phyloP scores from a whole-genome alignment of 768 basidiomycete species.

The Krasilnikovozyma curviuscula region DNA sequence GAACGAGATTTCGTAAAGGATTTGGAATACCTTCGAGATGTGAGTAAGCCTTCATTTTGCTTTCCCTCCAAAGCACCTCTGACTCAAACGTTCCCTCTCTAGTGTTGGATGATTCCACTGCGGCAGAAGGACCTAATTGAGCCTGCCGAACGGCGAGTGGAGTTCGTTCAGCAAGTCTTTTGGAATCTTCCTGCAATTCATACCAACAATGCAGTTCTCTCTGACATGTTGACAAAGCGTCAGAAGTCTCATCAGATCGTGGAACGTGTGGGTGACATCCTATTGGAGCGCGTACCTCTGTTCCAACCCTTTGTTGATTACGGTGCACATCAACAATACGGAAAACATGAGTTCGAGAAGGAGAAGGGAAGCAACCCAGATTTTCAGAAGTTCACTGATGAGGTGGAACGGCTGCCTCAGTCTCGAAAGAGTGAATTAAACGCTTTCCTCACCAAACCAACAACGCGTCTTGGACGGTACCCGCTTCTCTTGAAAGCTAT shows the following conservation, averaged over 20 bases:
- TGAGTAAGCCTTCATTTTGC: not conserved
- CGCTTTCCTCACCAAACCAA: conserved; percentile 93
- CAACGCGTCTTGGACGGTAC: conserved; percentile 90
- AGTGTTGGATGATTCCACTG: conserved; percentile 81
- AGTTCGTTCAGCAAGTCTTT: conserved; percentile 85
- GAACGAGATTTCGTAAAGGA: conserved; percentile 96
- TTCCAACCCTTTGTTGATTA: conserved; percentile 89
- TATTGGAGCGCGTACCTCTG: conserved; percentile 64
- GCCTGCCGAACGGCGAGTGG: conserved; percentile 49
- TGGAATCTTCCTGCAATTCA: conserved; percentile 96
- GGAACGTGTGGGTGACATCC: conserved; percentile 73
- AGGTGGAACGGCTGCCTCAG: conserved; percentile 78
- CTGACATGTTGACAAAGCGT: conserved; percentile 80
- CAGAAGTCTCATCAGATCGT: conserved; percentile 92
- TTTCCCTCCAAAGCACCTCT: not conserved
- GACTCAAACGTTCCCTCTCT: not conserved
- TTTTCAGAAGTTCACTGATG: conserved; percentile 87
- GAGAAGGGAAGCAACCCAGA: conserved; percentile 83
- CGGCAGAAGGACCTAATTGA: conserved; percentile 52
- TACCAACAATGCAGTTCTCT: conserved; percentile 69
- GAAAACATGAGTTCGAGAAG: conserved; percentile 98
- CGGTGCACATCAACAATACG: conserved; percentile 89
- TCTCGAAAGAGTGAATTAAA: conserved; percentile 93
- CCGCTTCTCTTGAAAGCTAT: conserved; percentile 83
- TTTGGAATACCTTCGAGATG: conserved; percentile 72